A percentile compares a stretch with the other conserved stretches of the same genome.
Conservation (phyloP, 345 rosid species). For the Eucalyptus urophylla region DNA sequence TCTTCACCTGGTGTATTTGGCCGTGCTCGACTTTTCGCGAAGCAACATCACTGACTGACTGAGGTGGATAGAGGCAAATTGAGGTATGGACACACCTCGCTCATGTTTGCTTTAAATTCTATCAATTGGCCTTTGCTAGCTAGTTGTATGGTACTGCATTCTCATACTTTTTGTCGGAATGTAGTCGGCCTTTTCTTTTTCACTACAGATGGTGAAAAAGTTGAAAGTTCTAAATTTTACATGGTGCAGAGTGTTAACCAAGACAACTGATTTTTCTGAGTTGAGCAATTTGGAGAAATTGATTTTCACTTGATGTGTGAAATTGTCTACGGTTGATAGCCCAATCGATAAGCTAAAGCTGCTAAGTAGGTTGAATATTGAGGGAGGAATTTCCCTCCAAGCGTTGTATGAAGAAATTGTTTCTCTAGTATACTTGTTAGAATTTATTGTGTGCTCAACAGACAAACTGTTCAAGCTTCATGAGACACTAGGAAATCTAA, state of each 20-base stretch:
- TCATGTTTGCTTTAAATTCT: not conserved
- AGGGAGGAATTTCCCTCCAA: no score
- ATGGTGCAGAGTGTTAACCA: rapidly evolving
- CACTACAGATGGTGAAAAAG: not conserved
- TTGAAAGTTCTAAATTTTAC: not conserved
- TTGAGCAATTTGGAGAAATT: not conserved
- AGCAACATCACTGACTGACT: not conserved
- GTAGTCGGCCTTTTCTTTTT: not conserved
- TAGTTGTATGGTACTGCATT: no score
- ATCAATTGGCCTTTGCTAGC: no score
- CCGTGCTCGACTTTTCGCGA: rapidly evolving
- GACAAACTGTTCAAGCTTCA: no score
- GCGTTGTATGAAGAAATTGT: no score
- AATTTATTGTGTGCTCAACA: no score
- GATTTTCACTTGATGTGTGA: not conserved
- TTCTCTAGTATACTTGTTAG: no score
- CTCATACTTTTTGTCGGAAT: rapidly evolving
- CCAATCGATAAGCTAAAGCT: no score
- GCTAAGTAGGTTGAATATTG: no score
- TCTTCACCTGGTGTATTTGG: no score
- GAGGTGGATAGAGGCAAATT: not conserved
- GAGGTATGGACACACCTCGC: not conserved
- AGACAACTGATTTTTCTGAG: not conserved
- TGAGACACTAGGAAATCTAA: no score
- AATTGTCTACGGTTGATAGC: no score